Evolutionary conservation across 225 moss, liverwort and hornwort species (phyloP).

Genomic region (Bryoerythrophyllum caledonicum): DNA sequence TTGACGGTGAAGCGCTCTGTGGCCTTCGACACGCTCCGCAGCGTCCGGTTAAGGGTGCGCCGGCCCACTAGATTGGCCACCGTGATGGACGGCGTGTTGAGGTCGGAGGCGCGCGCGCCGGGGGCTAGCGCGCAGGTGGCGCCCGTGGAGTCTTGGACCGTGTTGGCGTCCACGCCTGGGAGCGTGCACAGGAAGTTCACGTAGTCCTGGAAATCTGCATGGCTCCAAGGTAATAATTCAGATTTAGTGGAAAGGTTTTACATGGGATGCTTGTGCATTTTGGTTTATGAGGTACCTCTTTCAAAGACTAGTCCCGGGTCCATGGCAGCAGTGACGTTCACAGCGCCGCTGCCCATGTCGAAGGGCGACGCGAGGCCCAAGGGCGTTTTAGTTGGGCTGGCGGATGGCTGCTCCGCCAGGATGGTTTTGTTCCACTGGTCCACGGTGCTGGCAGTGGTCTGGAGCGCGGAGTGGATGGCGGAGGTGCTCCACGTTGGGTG

Average conservation of each 20-base stretch:
- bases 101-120: slow-evolving; percentile 74
- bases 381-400: slow-evolving; percentile 49
- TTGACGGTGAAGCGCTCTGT: slow-evolving; percentile 52
- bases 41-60: slow-evolving; percentile 55
- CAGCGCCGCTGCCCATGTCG: slow-evolving; percentile 77
- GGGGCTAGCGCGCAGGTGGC: slow-evolving; percentile 55
- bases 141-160: slow-evolving; percentile 92
- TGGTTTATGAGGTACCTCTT: slow-evolving; percentile 48
- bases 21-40: slow-evolving; percentile 45
- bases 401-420: slow-evolving; percentile 70
- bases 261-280: background rate
- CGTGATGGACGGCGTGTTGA: slow-evolving; percentile 84
- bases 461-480: slow-evolving; percentile 78
- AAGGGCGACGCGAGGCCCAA: slow-evolving; percentile 73
- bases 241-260: background rate
- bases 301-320: slow-evolving; percentile 81
- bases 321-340: slow-evolving; percentile 78
- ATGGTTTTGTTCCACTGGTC: slow-evolving; percentile 60
- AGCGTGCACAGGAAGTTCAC: slow-evolving; percentile 91
- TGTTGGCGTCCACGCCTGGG: slow-evolving; percentile 88
- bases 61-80: slow-evolving; percentile 77
- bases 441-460: slow-evolving; percentile 66
- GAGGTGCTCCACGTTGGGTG: slow-evolving; percentile 80
- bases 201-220: slow-evolving; percentile 70
- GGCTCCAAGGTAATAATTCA: background rate